Base-by-base conservation (phyloP, 73 alveolate species). In the Blepharisma japonicum region DNA sequence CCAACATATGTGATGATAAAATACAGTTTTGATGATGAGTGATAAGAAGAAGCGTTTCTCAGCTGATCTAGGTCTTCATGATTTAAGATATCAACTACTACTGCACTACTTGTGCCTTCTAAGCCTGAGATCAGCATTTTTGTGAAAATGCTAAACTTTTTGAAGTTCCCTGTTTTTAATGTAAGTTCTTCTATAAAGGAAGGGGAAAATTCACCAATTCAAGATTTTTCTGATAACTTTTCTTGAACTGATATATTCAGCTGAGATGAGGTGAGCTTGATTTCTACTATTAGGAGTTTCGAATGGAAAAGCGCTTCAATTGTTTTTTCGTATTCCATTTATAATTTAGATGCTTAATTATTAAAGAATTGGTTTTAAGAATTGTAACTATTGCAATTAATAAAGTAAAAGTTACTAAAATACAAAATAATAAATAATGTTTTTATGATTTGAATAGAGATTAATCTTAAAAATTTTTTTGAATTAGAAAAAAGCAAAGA, bases 141-240 rank as follows among this genome's bases (percentile, higher is more conserved):
- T 6, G 86, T 67, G 61, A 87, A 91, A 3, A 78, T 81, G 3
- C 68, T 21, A 49, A 81, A 91, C 39, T 89, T 91, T 72, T 81
- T 85, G 49, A 85, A 85, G 48, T 72, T 56, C 25, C 94, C 94
- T 8, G 97, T 83, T 77, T 91, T 91, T 50, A 81, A 49, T 6
- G 97, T 82, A 14, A 91, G 80, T 6, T 91, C 97, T 77, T 91
- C 91, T n/a, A 88, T 77, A 51, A 86, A 71, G 38, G 72, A 68
- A 6, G 86, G 68, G 6, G 85, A 7, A 47, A 85, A 89, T 45
- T 81, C 90, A 5, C 88, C 89, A 45, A 45, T 84, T 90, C 95
- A 88, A 14, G 11, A 9, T 8, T 20, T 61, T 61, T 25, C 74
- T 2, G 74, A 61, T 14, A 9, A 2, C 5, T 61, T 61, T 25